Evolutionary conservation across 805 yeast species (phyloP).

Genomic region (Metschnikowia similis): DNA sequence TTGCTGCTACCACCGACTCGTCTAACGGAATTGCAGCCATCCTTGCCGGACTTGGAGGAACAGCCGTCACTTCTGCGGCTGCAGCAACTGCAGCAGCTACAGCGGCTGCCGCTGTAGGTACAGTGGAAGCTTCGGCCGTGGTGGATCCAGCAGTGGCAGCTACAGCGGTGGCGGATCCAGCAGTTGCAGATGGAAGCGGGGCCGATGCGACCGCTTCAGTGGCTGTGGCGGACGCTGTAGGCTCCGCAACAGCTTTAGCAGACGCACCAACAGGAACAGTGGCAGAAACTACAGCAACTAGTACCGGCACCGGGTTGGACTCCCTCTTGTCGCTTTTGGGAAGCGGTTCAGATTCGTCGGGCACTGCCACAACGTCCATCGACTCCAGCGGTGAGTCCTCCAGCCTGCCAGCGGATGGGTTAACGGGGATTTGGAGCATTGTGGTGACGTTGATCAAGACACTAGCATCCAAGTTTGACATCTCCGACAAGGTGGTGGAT

Average conservation of each 20-base stretch:
- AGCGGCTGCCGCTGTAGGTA: background rate
- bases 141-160: background rate
- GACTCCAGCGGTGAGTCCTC: background rate
- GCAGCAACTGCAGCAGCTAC: background rate
- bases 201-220: background rate
- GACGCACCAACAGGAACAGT: background rate
- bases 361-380: background rate
- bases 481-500: background rate
- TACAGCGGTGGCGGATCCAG: background rate
- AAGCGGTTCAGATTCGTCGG: background rate
- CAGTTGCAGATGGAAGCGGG: background rate
- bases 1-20: conserved; percentile 4
- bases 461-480: background rate
- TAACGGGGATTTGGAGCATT: background rate
- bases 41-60: conserved; percentile 5
- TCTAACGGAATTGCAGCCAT: conserved; percentile 1
- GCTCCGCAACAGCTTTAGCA: background rate
- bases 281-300: background rate
- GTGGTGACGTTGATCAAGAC: background rate
- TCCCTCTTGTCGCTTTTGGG: background rate
- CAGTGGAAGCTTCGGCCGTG: background rate
- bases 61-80: background rate
- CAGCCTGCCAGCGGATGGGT: background rate
- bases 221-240: background rate
- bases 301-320: background rate